These are phyloP conservation scores for Butyriboletus loyo DNA, from an alignment of 768 basidiomycete genomes.

Conservation along the genomic window DNA sequence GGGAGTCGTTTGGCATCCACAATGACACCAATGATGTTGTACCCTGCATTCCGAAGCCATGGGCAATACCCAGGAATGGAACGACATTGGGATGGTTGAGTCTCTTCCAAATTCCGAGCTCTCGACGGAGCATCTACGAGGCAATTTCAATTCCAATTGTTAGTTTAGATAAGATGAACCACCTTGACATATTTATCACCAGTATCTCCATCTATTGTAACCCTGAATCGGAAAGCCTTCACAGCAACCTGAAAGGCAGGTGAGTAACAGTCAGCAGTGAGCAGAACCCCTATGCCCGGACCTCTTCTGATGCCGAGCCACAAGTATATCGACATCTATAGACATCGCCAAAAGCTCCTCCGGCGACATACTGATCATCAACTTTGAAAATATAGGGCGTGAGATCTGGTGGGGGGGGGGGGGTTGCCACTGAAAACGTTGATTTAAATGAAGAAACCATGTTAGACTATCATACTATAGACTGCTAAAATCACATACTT, in stretches of 20 bases:
- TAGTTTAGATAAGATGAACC: background rate
- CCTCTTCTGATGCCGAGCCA: background rate
- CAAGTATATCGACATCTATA: conserved; percentile 5
- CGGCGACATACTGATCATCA: background rate
- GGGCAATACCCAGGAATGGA: conserved; percentile 15
- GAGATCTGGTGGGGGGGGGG: conserved; percentile 3
- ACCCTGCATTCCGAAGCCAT: conserved; percentile 22
- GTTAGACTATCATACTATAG: background rate
- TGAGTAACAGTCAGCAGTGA: background rate
- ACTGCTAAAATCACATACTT: background rate
- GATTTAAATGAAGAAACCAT: too few species aligned
- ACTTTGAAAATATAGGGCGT: conserved; percentile 1
- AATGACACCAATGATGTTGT: conserved; percentile 28
- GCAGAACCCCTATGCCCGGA: background rate
- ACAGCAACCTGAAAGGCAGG: conserved; percentile 20
- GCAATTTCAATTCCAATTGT: accelerated
- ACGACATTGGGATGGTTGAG: conserved; percentile 26
- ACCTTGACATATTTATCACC: background rate
- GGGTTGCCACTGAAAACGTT: background rate
- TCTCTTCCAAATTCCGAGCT: conserved; percentile 29
- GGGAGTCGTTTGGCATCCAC: conserved; percentile 29
- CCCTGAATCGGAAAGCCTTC: conserved; percentile 15
- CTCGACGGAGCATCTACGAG: conserved; percentile 24
- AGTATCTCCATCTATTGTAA: background rate
- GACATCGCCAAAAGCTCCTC: conserved; percentile 17